Evolutionary conservation across 495 filamentous ascomycete species (phyloP), one percentile per base, ranked within the genome.

Genomic region (Aspergillus olivimuriae): DNA sequence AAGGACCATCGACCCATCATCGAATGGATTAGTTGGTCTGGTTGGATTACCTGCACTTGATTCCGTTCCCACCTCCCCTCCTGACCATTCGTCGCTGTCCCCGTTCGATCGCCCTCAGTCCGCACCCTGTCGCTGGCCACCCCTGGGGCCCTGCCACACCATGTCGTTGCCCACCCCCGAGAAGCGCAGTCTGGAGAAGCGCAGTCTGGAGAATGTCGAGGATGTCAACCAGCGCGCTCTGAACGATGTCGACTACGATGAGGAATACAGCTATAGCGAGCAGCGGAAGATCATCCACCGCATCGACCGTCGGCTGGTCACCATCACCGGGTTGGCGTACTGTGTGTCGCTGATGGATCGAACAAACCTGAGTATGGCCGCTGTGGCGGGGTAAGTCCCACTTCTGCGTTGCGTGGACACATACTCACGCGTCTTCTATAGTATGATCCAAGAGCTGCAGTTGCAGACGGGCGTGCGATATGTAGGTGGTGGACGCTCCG

Each of bases 301-400:
- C 4, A 61, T 86, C 54, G 83, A 87, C 52, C 51, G 69, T 24
- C 76, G 83, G 0, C 65, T 87, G 8, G 79, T 86, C 22, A 59
- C 75, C 1, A 84, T 78, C 23, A 66, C 79, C 3, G 83, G 83
- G 4, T 57, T 78, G 48, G 70, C 84, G 54, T 86, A 86, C 58
- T 81, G 76, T 50, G 68, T 83, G 46, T 75, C 68, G 21, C 55
- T 86, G 40, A 81, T 86, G 75, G 83, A 86, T 57, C 64, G 83
- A 2, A 84, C 80, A 4, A 87, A 87, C 57, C 50, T 86, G 50
- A 70, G 73, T 39, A 70, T 70, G 28, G 83, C 83, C 34, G 69
- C 70, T 21, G 74, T 87, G 46, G 81, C 80, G 21, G 82, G 75
- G 68, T 68, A 56, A 48, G 58, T 18, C 6, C n/a, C n/a, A n/a